Conservation (phyloP, 148 eudicot genomes). For the Dianthus caryophyllus region DNA sequence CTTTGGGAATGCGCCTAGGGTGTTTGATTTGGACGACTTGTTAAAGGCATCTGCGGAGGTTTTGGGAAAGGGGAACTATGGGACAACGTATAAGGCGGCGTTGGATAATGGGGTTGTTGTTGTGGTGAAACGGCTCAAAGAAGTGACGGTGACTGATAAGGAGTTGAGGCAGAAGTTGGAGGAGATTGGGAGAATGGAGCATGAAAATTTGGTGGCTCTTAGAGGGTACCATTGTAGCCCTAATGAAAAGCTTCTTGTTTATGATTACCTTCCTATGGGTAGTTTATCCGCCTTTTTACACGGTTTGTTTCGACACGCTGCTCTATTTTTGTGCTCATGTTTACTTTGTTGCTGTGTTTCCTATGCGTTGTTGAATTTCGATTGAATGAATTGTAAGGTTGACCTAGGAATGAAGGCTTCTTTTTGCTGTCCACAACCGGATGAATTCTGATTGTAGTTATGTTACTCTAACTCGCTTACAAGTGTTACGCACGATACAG, state of each 20-base stretch:
- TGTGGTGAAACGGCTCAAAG: slow-evolving; percentile 82
- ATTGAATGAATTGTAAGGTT: no score
- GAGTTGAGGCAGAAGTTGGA: slow-evolving; percentile 71
- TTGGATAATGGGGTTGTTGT: slow-evolving; percentile 55
- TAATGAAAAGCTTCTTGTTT: slow-evolving; percentile 79
- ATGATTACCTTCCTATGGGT: slow-evolving; percentile 85
- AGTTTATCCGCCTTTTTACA: slow-evolving; percentile 95
- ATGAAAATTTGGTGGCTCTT: slow-evolving; percentile 72
- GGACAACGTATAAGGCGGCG: slow-evolving; percentile 87
- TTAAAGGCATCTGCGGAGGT: slow-evolving; percentile 93
- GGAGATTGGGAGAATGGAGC: slow-evolving; percentile 57
- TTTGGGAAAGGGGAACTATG: slow-evolving; percentile 84
- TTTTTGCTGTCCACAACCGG: no score
- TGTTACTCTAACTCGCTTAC: no score
- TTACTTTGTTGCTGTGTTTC: no score
- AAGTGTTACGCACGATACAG: no score
- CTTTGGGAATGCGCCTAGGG: slow-evolving; percentile 41
- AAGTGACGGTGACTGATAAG: slow-evolving; percentile 53
- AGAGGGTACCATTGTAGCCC: slow-evolving; percentile 71
- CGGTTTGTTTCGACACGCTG: slow-evolving; percentile 41
- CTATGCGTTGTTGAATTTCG: background rate
- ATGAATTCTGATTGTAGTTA: background rate
- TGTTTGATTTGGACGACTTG: slow-evolving; percentile 70
- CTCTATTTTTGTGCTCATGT: no score
- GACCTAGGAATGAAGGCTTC: no score